Conservation (phyloP, 2,329 filamentous ascomycete species). For the Trichoderma brevicompactum region DNA sequence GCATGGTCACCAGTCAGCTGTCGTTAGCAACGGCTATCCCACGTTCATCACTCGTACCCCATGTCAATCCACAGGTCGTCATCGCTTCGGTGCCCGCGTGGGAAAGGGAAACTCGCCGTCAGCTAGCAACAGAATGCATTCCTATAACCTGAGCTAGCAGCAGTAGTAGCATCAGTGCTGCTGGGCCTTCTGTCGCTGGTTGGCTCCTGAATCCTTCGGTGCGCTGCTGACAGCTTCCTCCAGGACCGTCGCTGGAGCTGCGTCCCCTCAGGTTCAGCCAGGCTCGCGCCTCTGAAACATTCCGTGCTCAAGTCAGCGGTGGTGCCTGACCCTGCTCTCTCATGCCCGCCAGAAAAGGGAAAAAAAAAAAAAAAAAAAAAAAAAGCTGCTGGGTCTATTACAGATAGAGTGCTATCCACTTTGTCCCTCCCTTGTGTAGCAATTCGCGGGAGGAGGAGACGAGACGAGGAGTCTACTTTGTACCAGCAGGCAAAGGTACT, state of each 20-base stretch:
- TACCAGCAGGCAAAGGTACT: no score
- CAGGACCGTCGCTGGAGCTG: background rate
- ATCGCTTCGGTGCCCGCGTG: conserved; percentile 8
- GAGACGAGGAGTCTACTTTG: background rate
- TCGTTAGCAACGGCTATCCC: conserved; percentile 21
- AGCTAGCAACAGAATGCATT: conserved; percentile 1
- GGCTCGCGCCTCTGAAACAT: conserved; percentile 26
- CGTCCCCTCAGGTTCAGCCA: background rate
- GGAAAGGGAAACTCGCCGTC: conserved; percentile 6
- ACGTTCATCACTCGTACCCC: conserved; percentile 20
- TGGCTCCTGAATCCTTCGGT: conserved; percentile 26
- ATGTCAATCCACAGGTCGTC: background rate
- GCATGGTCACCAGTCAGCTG: conserved; percentile 27
- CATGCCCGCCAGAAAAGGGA: background rate
- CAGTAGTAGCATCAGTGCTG: background rate
- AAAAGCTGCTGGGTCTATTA: background rate
- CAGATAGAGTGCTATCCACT: conserved; percentile 14
- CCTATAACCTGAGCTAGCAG: background rate
- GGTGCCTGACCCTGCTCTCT: conserved; percentile 9
- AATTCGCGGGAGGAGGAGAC: conserved; percentile 2
- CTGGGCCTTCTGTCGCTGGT: conserved; percentile 3
- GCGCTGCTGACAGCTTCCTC: conserved; percentile 13
- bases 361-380: no score
- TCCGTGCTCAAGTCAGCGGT: conserved; percentile 27
- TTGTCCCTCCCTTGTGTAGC: background rate